These are phyloP conservation scores for Hyparrhenia diplandra DNA, from an alignment of 176 grass and related monocot genomes.

Conservation along the genomic window DNA sequence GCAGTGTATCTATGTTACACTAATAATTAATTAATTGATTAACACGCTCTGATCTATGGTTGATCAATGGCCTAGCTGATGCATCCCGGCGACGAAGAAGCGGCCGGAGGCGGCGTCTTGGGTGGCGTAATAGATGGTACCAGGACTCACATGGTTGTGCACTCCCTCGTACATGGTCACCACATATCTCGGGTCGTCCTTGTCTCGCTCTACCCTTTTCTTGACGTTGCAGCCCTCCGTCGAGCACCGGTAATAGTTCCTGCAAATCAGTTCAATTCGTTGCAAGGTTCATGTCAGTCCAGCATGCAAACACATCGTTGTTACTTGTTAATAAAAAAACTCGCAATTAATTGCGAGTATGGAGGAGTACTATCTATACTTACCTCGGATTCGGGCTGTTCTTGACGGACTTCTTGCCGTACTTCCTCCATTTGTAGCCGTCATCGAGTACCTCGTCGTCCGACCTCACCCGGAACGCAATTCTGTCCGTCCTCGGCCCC, in stretches of 20 bases:
- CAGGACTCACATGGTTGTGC: constrained; percentile 72
- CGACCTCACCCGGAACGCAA: constrained; percentile 66
- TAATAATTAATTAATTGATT: too few species aligned
- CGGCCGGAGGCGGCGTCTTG: constrained; percentile 65
- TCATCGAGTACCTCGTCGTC: constrained; percentile 57
- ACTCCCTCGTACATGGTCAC: constrained; percentile 84
- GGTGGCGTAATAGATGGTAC: constrained; percentile 59
- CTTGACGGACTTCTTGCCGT: constrained; percentile 77
- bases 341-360: too few species aligned
- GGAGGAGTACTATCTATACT: too few species aligned
- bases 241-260: constrained; percentile 95
- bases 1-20: not conserved
- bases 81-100: constrained; percentile 68
- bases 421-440: constrained; percentile 79
- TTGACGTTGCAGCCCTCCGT: constrained; percentile 86
- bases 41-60: not conserved
- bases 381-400: constrained; percentile 70
- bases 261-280: not conserved
- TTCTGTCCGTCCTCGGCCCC: constrained; percentile 16
- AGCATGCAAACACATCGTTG: not conserved
- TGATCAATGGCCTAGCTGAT: constrained; percentile 15
- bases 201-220: constrained; percentile 90
- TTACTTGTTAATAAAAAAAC: too few species aligned
- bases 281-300: not conserved
- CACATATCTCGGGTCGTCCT: constrained; percentile 65